phyloP scores from a whole-genome alignment of 2,329 filamentous ascomycete species.

The Curvularia sp. region DNA sequence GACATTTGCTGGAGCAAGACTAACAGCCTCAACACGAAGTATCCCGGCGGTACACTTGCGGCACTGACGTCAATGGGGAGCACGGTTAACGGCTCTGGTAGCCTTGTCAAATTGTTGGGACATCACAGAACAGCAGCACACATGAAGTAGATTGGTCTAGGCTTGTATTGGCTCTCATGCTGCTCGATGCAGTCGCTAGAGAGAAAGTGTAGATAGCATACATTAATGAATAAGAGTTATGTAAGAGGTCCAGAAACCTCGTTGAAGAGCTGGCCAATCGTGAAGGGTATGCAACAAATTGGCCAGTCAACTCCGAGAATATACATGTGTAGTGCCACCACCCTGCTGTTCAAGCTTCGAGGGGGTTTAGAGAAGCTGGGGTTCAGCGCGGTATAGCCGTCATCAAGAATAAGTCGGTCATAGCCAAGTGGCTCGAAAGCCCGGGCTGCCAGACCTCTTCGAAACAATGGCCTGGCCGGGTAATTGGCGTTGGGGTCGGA shows the following conservation, averaged over 20 bases:
- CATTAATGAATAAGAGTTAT: constrained; percentile 54
- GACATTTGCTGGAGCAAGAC: not conserved
- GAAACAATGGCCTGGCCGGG: constrained; percentile 27
- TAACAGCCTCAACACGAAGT: not conserved
- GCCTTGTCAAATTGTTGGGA: not conserved
- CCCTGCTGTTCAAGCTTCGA: constrained; percentile 23
- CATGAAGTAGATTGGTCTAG: constrained; percentile 23
- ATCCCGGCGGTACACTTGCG: not conserved
- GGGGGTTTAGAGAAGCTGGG: constrained; percentile 26
- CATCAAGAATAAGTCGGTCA: constrained; percentile 45
- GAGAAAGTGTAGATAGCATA: constrained; percentile 45
- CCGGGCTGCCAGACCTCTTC: constrained; percentile 25
- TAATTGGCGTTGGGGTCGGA: constrained; percentile 12
- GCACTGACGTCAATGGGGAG: not conserved
- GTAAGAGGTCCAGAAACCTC: constrained; percentile 49
- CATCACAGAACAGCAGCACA: not conserved
- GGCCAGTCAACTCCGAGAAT: constrained; percentile 47
- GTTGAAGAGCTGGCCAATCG: constrained; percentile 35
- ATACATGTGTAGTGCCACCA: constrained; percentile 41
- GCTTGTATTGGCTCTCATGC: constrained; percentile 47
- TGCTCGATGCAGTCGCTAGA: constrained; percentile 39
- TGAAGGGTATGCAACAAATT: constrained; percentile 29
- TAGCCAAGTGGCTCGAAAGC: constrained; percentile 47
- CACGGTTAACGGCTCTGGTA: not conserved
- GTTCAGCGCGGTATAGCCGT: constrained; percentile 43